phyloP scores from a whole-genome alignment of 2,329 filamentous ascomycete genomes.

The Stemphylium vesicarium region DNA sequence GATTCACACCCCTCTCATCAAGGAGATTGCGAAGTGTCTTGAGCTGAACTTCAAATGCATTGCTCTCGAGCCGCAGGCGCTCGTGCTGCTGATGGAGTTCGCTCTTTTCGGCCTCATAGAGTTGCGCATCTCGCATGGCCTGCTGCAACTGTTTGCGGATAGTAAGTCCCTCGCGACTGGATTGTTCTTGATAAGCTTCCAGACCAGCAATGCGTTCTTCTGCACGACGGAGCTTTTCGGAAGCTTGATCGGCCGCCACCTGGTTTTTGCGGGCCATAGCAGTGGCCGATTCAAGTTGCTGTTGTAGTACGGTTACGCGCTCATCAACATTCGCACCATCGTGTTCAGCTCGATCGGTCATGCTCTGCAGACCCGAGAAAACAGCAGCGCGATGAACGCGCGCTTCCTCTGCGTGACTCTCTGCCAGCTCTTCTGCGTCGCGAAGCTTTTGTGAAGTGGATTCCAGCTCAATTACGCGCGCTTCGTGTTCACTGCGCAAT shows the following conservation, averaged over 20 bases:
- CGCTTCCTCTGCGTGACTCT: slow-evolving; percentile 87
- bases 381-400: slow-evolving; percentile 83
- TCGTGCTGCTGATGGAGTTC: slow-evolving; percentile 84
- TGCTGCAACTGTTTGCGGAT: slow-evolving; percentile 90
- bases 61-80: slow-evolving; percentile 89
- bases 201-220: slow-evolving; percentile 97
- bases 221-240: slow-evolving; percentile 86
- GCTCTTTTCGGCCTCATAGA: slow-evolving; percentile 78
- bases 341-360: slow-evolving; percentile 62
- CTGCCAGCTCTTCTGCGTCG: slow-evolving; percentile 86
- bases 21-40: slow-evolving; percentile 92
- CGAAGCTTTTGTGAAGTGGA: slow-evolving; percentile 73
- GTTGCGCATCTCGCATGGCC: slow-evolving; percentile 81
- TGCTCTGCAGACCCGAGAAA: slow-evolving; percentile 79
- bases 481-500: slow-evolving; percentile 83
- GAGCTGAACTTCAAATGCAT: slow-evolving; percentile 89
- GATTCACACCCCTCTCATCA: slow-evolving; percentile 84
- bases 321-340: slow-evolving; percentile 61
- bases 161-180: slow-evolving; percentile 87
- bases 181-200: slow-evolving; percentile 96
- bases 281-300: slow-evolving; percentile 80
- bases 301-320: slow-evolving; percentile 75
- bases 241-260: slow-evolving; percentile 81
- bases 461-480: slow-evolving; percentile 78
- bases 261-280: slow-evolving; percentile 86